Evolutionary conservation across 495 filamentous ascomycete species (phyloP).

Genomic region (Hyaloscypha variabilis): DNA sequence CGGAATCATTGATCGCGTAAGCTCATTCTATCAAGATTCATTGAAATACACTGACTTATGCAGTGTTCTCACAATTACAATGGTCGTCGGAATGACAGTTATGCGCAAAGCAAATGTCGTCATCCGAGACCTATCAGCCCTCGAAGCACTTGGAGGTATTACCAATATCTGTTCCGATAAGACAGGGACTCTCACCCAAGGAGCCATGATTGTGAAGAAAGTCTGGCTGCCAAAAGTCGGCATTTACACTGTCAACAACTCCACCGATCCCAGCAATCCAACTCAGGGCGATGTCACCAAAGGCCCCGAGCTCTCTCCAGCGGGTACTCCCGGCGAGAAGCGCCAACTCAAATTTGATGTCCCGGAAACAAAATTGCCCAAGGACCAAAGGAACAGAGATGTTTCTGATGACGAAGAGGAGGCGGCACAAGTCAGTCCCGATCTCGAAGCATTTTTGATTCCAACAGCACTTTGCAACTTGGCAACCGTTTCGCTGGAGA

Average conservation of each 20-base stretch:
- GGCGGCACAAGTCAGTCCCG: slow-evolving; percentile 34
- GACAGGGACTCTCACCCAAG: slow-evolving; percentile 80
- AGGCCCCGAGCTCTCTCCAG: slow-evolving; percentile 21
- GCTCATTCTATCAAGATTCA: slow-evolving; percentile 19
- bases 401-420: slow-evolving; percentile 32
- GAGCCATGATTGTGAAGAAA: slow-evolving; percentile 77
- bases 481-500: slow-evolving; percentile 65
- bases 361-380: slow-evolving; percentile 43
- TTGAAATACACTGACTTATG: slow-evolving; percentile 13
- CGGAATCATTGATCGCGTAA: slow-evolving; percentile 67
- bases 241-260: slow-evolving; percentile 60
- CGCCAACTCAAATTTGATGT: slow-evolving; percentile 57
- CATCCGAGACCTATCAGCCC: slow-evolving; percentile 72
- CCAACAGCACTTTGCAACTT: slow-evolving; percentile 81
- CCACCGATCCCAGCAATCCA: slow-evolving; percentile 60
- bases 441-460: slow-evolving; percentile 65
- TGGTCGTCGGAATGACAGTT: slow-evolving; percentile 75
- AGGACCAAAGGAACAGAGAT: slow-evolving; percentile 30
- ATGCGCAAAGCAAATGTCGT: slow-evolving; percentile 81
- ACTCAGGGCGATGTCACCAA: slow-evolving; percentile 56
- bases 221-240: slow-evolving; percentile 72
- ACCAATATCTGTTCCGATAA: slow-evolving; percentile 92
- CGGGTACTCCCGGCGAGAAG: slow-evolving; percentile 14
- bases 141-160: slow-evolving; percentile 82
- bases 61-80: slow-evolving; percentile 69